Percentiles rank a stretch among this genome's conserved stretches.
Evolutionary conservation across 345 rosid genomes (phyloP).

Genomic region (Turritis glabra): DNA sequence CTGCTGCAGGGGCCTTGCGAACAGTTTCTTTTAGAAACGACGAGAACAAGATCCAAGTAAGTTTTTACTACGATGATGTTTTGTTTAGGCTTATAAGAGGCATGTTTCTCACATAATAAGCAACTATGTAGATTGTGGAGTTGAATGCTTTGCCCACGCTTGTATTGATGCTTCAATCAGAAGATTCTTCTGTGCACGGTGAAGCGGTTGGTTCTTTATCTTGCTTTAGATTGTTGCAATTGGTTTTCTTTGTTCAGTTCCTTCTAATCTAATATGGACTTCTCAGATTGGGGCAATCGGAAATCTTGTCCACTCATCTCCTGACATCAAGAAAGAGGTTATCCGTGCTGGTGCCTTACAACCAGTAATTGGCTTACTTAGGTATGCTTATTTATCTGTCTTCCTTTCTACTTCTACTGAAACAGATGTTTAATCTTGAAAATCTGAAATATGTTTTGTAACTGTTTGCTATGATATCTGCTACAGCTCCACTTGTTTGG

Average conservation of each 20-base stretch:
- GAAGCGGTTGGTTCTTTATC: conserved; percentile 60
- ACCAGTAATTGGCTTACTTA: conserved; percentile 73
- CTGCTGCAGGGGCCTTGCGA: conserved; percentile 79
- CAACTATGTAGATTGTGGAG: conserved; percentile 62
- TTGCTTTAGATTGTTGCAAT: neutral
- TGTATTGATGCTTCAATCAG: conserved; percentile 64
- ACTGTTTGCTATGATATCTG: conserved; percentile 18
- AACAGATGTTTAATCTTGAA: neutral
- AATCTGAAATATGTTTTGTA: conserved; percentile 1
- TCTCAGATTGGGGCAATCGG: conserved; percentile 76
- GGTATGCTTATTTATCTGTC: conserved; percentile 41
- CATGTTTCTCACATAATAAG: conserved; percentile 18
- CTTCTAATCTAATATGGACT: conserved; percentile 3
- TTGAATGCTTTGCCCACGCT: conserved; percentile 67
- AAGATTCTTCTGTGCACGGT: conserved; percentile 60
- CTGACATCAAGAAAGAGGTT: conserved; percentile 68
- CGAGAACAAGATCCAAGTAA: conserved; percentile 68
- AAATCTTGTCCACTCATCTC: conserved; percentile 76
- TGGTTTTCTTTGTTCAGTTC: neutral
- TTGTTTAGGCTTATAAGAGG: neutral
- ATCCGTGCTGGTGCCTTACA: conserved; percentile 77
- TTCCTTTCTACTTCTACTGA: conserved; percentile 8
- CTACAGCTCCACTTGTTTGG: conserved; percentile 65
- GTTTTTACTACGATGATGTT: neutral
- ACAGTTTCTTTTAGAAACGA: conserved; percentile 75